Percentiles rank a stretch among this genome's conserved stretches.
These are phyloP conservation scores for Panellus pusillus DNA, from an alignment of 768 basidiomycete genomes.

Conservation along the genomic window DNA sequence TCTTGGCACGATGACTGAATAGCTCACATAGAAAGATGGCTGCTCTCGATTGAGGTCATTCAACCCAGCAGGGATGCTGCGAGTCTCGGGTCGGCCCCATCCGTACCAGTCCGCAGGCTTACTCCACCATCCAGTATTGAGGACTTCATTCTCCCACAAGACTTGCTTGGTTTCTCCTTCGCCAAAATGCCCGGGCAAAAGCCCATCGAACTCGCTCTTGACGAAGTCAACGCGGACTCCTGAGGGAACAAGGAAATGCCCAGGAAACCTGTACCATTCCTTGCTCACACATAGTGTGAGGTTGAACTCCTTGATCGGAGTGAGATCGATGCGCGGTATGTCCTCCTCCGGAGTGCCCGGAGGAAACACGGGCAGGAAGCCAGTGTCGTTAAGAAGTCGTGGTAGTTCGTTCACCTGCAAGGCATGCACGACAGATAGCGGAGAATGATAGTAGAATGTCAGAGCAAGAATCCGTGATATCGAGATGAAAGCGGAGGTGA, in stretches of 20 bases:
- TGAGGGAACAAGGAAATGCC: constrained; percentile 84
- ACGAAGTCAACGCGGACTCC: constrained; percentile 84
- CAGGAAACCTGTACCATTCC: constrained; percentile 96
- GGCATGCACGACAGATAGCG: constrained; percentile 65
- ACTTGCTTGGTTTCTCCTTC: constrained; percentile 32
- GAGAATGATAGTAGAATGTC: constrained; percentile 89
- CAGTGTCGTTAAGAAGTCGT: constrained; percentile 71
- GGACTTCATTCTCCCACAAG: constrained; percentile 25
- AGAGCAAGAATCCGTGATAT: constrained; percentile 79
- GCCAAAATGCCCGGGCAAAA: constrained; percentile 83
- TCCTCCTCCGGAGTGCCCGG: constrained; percentile 40
- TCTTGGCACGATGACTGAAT: neutral
- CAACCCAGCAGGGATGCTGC: constrained; percentile 58
- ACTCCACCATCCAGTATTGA: constrained; percentile 45
- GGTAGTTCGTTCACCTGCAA: constrained; percentile 83
- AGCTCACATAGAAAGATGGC: constrained; percentile 67
- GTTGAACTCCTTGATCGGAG: constrained; percentile 66
- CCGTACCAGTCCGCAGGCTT: constrained; percentile 12
- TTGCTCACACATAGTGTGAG: constrained; percentile 85
- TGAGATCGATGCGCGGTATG: constrained; percentile 58
- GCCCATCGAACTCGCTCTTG: constrained; percentile 88
- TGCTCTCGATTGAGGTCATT: constrained; percentile 91
- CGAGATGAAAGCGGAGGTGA: constrained; percentile 69
- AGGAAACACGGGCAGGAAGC: constrained; percentile 53
- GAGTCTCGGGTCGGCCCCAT: constrained; percentile 53